Conservation (phyloP, 129 eudicot species). For the Helichrysum umbraculigerum region DNA sequence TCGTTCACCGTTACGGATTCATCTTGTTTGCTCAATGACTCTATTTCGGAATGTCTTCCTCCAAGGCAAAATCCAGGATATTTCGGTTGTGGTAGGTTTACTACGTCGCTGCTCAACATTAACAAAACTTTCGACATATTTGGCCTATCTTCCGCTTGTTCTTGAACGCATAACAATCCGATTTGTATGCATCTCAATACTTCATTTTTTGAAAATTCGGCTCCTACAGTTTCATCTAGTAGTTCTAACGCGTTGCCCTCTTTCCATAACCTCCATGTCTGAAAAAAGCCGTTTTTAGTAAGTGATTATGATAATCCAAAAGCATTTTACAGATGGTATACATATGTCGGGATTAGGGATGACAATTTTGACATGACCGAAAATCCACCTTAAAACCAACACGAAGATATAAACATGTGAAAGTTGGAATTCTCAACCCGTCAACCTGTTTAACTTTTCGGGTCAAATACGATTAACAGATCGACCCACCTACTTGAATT, state of each 20-base stretch:
- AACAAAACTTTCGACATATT: constrained; percentile 63
- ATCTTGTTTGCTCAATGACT: constrained; percentile 64
- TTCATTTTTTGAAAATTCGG: constrained; percentile 45
- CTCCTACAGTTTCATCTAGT: constrained; percentile 52
- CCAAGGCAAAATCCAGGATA: constrained; percentile 76
- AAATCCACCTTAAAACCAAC: no score
- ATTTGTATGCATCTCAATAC: constrained; percentile 82
- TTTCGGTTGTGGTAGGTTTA: constrained; percentile 58
- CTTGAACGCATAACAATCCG: constrained; percentile 86
- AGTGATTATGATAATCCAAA: neutral
- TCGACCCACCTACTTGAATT: no score
- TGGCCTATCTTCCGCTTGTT: constrained; percentile 84
- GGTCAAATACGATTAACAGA: neutral
- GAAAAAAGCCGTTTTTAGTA: constrained; percentile 20
- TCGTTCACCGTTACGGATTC: constrained; percentile 61
- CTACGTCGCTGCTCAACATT: constrained; percentile 68
- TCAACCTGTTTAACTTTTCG: neutral
- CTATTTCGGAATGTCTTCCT: constrained; percentile 48
- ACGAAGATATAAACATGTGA: neutral
- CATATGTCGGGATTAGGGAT: neutral
- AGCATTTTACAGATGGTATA: neutral
- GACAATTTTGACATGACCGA: no score
- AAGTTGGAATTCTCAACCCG: no score
- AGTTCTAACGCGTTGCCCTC: constrained; percentile 66
- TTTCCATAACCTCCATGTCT: constrained; percentile 82